Conservation (phyloP, 2,329 filamentous ascomycete species). For the Lizonia empirigonia region DNA sequence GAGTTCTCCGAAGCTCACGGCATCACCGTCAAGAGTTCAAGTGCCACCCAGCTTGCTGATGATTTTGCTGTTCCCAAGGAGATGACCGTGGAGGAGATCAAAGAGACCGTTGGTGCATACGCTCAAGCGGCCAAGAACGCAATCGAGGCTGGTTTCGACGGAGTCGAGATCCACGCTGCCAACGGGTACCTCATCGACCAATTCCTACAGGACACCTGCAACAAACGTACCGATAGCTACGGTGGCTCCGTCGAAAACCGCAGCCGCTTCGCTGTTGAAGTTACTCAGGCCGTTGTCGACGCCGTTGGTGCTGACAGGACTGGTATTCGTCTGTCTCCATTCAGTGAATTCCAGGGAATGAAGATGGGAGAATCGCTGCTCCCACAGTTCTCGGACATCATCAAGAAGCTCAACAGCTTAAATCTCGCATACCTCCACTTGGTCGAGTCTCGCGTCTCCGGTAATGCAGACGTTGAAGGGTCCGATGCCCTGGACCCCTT, state of each 20-base stretch:
- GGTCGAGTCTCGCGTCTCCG: constrained; percentile 62
- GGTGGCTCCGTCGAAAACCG: constrained; percentile 60
- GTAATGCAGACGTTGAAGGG: constrained; percentile 45
- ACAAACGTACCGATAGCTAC: constrained; percentile 58
- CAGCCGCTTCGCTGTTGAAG: constrained; percentile 59
- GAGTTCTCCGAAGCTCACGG: constrained; percentile 45
- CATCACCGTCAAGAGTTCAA: constrained; percentile 42
- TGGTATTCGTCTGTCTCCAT: constrained; percentile 66
- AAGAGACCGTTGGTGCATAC: constrained; percentile 46
- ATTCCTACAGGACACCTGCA: constrained; percentile 66
- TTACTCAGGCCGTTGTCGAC: constrained; percentile 56
- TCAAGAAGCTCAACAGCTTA: constrained; percentile 57
- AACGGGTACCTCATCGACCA: constrained; percentile 72
- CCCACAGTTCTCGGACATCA: constrained; percentile 67
- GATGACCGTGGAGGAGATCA: constrained; percentile 50
- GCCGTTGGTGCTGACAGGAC: constrained; percentile 63
- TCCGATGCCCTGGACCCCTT: constrained; percentile 32
- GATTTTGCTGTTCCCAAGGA: constrained; percentile 51
- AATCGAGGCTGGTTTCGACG: constrained; percentile 63
- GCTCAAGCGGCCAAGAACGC: constrained; percentile 54
- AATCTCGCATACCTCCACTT: constrained; percentile 58
- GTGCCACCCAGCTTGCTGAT: constrained; percentile 43
- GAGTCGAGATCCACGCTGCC: constrained; percentile 62
- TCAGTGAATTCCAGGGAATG: constrained; percentile 67
- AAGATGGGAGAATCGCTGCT: constrained; percentile 62